Evolutionary conservation across 768 basidiomycete species (phyloP), one percentile per base, ranked within the genome.

Genomic region (Termitomyces sp.): DNA sequence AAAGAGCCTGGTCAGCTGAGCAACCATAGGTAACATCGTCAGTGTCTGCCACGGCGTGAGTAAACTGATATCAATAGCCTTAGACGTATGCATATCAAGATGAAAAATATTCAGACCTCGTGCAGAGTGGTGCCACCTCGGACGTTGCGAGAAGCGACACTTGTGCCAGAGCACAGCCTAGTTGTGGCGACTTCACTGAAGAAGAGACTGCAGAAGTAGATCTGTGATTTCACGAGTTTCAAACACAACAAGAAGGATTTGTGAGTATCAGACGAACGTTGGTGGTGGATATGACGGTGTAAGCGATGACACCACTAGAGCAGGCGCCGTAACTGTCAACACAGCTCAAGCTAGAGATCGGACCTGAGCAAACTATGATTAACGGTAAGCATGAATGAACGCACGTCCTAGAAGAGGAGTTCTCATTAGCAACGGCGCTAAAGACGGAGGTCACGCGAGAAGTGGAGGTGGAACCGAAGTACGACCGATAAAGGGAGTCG

Each of bases 101-200:
- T 2, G 5, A 6, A 6, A 30, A 51, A 18, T 20, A 43, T 23
- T 10, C 57, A 35, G 10, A 73, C 76, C 72, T 81, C 78, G 60
- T 81, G 79, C 26, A 81, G 72, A 51, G 74, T 76, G 16, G 79
- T 79, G 33, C 77, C 79, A 55, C 78, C 78, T 55, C 79, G 77
- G 61, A 77, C 67, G 65, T 77, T 79, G 62, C 78, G 77, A 23
- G 76, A 71, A 14, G 74, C 71, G 41, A 80, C 79, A 26, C 73
- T 68, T 26, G 78, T 79, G 20, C 75, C 77, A 55, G 66, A 67
- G 74, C 80, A 81, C 40, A 80, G 74, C 47, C 60, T 66, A 44
- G 66, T 53, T 35, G 68, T 69, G 9, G 77, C 35, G 18, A 79
- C 76, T 64, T 81, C 75, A 58, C 74, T 72, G 73, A 77, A 81